Base-by-base conservation (phyloP, 345 rosid genomes). In the Aurinia saxatilis region DNA sequence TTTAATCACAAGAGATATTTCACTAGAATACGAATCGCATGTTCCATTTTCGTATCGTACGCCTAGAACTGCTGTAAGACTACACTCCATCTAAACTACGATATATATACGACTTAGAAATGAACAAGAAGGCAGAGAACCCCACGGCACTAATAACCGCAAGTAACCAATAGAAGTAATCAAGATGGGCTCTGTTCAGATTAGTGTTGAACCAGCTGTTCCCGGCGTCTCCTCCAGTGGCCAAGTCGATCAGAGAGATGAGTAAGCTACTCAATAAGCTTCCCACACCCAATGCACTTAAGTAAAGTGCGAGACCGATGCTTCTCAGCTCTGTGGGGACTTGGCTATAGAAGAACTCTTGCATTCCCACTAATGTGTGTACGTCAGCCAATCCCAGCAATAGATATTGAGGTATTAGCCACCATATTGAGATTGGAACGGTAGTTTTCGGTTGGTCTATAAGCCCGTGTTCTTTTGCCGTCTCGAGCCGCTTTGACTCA, bases 181-280 rank as follows among this genome's bases (percentile, higher is more conserved):
- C 86, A 1, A 85, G 64, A 6, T 77, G 81, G 14, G 84, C 85
- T 17, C 7, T 45, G 31, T 83, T 85, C 63, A 83, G 52, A 51
- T 86, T 86, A 76, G 71, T 79, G 0, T 84, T 80, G 2, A 88
- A 68, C 95, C 87, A 82, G 9, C 79, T 68, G 39, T 60, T 51
- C 5, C 63, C 46, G 0, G 5, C 58, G 1, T 58, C 67, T 16
- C 57, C 60, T 15, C 60, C 60, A 0, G 84, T 72, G 33, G 78
- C 10, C 36, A 38, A 46, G 51, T 79, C 70, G 16, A 76, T 74
- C 29, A 78, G 7, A 1, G 17, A 74, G 27, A 82, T 75, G 14
- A 82, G 63, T 13, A 78, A 58, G 50, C 80, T 78, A 66, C 78
- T 82, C 33, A 82, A 17, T 38, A 81, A 79, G 63, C 74, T 73